Evolutionary conservation across 768 basidiomycete genomes (phyloP).

Genomic region (Russula lepida): DNA sequence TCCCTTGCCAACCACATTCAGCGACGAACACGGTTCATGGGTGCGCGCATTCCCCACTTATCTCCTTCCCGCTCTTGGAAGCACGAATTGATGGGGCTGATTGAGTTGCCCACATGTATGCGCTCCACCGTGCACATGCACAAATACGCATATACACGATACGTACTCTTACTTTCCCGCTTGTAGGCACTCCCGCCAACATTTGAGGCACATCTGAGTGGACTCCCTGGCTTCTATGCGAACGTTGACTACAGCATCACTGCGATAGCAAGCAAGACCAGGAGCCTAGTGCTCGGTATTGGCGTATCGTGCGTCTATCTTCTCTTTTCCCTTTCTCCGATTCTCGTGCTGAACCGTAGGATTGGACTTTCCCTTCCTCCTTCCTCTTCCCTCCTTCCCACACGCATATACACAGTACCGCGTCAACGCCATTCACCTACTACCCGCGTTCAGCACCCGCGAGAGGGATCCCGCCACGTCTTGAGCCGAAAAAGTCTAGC

Average conservation of each 20-base stretch:
- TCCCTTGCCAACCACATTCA: constrained; percentile 50
- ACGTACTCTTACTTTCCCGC: background rate
- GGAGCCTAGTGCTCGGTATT: constrained; percentile 44
- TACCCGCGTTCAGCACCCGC: constrained; percentile 58
- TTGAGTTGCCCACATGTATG: background rate
- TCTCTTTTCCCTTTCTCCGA: no score
- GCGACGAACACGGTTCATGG: constrained; percentile 46
- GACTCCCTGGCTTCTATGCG: constrained; percentile 65
- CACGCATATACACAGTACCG: constrained; percentile 30
- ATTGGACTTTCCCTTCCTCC: background rate
- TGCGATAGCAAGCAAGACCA: constrained; percentile 46
- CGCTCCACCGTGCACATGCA: background rate
- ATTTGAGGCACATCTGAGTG: constrained; percentile 56
- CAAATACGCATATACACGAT: background rate
- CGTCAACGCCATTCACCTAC: constrained; percentile 57
- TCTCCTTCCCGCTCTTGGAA: background rate
- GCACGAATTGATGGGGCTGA: background rate
- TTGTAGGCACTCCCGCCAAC: constrained; percentile 61
- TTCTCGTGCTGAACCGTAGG: background rate
- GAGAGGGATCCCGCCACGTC: constrained; percentile 39
- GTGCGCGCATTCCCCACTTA: constrained; percentile 32
- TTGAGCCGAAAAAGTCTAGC: constrained; percentile 26
- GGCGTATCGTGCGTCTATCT: constrained; percentile 44
- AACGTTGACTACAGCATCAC: constrained; percentile 54
- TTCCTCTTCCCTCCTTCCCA: background rate